A percentile compares a stretch with the other conserved stretches of the same genome.
phyloP scores from a whole-genome alignment of 1,284 basidiomycete genomes.

The Agaricales sp. region DNA sequence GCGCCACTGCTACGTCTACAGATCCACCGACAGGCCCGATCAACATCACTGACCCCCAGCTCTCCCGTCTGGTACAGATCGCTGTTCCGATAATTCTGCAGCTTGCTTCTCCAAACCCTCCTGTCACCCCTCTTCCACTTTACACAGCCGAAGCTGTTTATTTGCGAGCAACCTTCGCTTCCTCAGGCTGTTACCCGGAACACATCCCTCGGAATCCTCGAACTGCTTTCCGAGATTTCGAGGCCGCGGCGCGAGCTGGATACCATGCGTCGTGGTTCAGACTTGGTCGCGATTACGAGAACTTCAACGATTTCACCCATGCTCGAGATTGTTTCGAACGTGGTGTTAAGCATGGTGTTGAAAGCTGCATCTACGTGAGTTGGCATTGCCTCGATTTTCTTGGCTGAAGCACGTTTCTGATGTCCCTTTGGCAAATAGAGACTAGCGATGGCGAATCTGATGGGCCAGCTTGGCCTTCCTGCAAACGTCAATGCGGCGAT shows the following conservation, averaged over 20 bases:
- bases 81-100: constrained; percentile 57
- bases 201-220: constrained; percentile 60
- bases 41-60: constrained; percentile 49
- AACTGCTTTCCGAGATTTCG: constrained; percentile 83
- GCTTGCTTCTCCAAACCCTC: constrained; percentile 28
- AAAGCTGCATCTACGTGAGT: constrained; percentile 72
- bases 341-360: constrained; percentile 61
- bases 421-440: constrained; percentile 35
- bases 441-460: constrained; percentile 83
- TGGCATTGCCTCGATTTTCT: constrained; percentile 3
- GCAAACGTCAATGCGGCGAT: constrained; percentile 50
- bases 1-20: constrained; percentile 23
- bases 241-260: constrained; percentile 66
- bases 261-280: constrained; percentile 78
- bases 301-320: constrained; percentile 60
- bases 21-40: constrained; percentile 41
- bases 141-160: constrained; percentile 68
- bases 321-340: constrained; percentile 80
- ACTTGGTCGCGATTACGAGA: constrained; percentile 86
- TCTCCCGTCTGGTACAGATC: constrained; percentile 52
- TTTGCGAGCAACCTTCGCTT: constrained; percentile 60
- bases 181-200: constrained; percentile 58
- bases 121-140: constrained; percentile 25
- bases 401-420: constrained; percentile 3
- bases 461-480: constrained; percentile 73